Evolutionary conservation across 169 alveolate genomes (phyloP).

Genomic region (Plasmodium fragile): DNA sequence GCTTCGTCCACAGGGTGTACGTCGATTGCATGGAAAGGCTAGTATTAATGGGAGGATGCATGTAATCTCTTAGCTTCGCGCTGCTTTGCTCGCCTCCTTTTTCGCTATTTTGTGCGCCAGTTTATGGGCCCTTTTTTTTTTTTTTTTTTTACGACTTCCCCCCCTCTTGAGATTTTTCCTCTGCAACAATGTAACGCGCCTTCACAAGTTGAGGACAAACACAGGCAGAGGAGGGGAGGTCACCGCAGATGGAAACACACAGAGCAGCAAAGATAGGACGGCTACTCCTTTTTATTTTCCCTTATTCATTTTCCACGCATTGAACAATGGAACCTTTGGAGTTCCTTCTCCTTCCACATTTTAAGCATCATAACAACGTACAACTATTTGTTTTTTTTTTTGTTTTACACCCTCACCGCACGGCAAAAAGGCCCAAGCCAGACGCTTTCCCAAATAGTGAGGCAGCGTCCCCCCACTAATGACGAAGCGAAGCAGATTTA

Average conservation of each 20-base stretch:
- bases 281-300: neutral
- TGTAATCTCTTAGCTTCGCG: neutral
- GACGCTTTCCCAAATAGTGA: neutral
- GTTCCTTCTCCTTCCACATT: neutral
- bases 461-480: neutral
- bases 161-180: neutral
- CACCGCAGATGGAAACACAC: neutral
- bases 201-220: neutral
- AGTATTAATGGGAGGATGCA: neutral
- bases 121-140: neutral
- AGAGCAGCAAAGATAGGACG: neutral
- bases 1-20: neutral
- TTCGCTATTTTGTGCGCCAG: neutral
- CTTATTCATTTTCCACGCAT: neutral
- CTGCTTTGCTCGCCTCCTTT: neutral
- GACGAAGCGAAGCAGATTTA: neutral
- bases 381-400: neutral
- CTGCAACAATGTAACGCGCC: neutral
- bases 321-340: neutral
- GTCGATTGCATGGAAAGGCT: neutral
- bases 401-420: neutral
- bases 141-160: neutral
- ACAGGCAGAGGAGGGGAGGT: neutral
- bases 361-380: neutral
- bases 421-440: neutral